Conservation (phyloP, 2,329 filamentous ascomycete genomes). For the Colletotrichum sp. region DNA sequence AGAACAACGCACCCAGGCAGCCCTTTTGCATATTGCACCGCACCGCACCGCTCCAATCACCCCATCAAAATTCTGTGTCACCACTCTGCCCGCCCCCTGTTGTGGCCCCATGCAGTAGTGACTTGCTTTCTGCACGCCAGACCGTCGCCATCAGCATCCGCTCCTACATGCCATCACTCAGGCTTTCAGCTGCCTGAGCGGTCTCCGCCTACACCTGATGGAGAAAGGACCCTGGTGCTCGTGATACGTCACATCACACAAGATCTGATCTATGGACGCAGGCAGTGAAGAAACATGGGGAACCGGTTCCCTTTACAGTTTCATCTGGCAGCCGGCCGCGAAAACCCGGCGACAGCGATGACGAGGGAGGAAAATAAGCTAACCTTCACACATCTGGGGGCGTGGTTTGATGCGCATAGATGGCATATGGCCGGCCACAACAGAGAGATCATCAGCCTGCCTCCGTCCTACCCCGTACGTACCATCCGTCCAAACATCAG, state of each 20-base stretch:
- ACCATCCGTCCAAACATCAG: not conserved
- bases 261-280: slow-evolving; percentile 47
- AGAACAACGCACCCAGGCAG: not conserved
- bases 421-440: not conserved
- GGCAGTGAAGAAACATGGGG: slow-evolving; percentile 30
- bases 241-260: slow-evolving; percentile 56
- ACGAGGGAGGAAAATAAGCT: not conserved
- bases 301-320: slow-evolving; percentile 26
- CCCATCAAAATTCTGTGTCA: not conserved
- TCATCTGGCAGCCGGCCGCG: slow-evolving; percentile 32
- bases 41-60: not conserved
- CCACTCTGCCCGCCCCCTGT: slow-evolving; percentile 8
- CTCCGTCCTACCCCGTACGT: not conserved
- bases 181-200: not conserved
- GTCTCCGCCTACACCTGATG: not conserved
- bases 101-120: slow-evolving; percentile 13
- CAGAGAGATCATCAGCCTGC: not conserved
- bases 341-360: not conserved
- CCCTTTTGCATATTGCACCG: not conserved
- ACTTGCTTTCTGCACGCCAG: slow-evolving; percentile 16
- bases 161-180: not conserved
- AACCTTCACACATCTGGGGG: not conserved
- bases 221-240: slow-evolving; percentile 26
- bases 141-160: slow-evolving; percentile 3
- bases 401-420: not conserved